Evolutionary conservation across 805 yeast species (phyloP).

Genomic region (Ogataea nitratoaversa): DNA sequence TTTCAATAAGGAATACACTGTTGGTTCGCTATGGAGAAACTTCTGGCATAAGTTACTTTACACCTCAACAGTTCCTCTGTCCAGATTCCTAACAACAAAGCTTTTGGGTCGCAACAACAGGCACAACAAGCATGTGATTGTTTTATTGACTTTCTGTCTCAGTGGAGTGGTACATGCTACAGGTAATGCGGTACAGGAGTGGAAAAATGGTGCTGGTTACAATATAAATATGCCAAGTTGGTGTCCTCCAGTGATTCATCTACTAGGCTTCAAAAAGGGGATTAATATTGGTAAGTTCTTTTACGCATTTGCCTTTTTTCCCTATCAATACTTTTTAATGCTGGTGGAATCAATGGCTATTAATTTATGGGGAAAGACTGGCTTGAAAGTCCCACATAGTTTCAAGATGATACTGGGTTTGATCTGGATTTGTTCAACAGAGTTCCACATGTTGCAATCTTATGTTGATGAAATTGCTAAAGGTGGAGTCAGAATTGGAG

Average conservation of each 20-base stretch:
- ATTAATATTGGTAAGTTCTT: conserved; percentile 8
- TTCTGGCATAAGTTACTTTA: conserved; percentile 17
- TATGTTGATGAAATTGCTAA: conserved; percentile 17
- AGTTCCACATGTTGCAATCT: conserved; percentile 7
- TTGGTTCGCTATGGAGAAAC: conserved; percentile 13
- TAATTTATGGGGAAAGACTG: background rate
- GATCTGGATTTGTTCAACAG: conserved; percentile 9
- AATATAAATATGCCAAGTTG: conserved; percentile 10
- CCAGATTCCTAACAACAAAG: background rate
- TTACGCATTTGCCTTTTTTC: conserved; percentile 16
- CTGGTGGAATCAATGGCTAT: conserved; percentile 5
- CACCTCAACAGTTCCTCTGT: conserved; percentile 10
- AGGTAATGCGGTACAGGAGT: conserved; percentile 10
- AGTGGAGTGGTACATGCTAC: conserved; percentile 15
- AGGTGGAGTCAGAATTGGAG: conserved; percentile 12
- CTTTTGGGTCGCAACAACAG: background rate
- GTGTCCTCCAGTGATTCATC: conserved; percentile 4
- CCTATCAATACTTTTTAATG: conserved; percentile 12
- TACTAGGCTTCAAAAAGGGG: background rate
- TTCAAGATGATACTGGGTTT: conserved; percentile 7
- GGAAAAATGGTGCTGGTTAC: conserved; percentile 7
- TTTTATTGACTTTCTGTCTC: conserved; percentile 9
- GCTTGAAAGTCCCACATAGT: conserved; percentile 2
- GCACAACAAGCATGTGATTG: conserved; percentile 1
- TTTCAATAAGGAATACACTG: conserved; percentile 7